These are phyloP conservation scores for Oldenlandia corymbosa DNA, from an alignment of 257 asterid species.

Conservation along the genomic window DNA sequence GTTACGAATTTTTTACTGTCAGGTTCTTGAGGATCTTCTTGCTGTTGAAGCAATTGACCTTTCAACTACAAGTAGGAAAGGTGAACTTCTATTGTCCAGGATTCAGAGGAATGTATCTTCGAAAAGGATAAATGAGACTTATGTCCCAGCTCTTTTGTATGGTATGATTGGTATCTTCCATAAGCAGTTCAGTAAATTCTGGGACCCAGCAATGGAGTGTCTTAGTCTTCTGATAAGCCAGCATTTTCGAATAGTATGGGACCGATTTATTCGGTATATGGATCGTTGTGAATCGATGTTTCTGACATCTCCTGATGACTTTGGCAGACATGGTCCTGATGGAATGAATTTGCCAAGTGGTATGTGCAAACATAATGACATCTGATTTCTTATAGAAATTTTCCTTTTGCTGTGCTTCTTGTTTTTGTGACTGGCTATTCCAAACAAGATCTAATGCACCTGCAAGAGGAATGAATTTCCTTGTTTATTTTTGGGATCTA, in stretches of 20 bases:
- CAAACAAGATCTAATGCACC: background rate
- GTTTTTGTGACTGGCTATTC: background rate
- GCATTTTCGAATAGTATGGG: constrained; percentile 57
- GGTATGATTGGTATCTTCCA: constrained; percentile 81
- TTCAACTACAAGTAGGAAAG: constrained; percentile 68
- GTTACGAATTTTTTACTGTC: constrained; percentile 24
- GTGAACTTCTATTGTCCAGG: constrained; percentile 51
- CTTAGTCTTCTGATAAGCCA: constrained; percentile 52
- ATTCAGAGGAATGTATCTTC: constrained; percentile 62
- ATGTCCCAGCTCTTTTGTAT: constrained; percentile 46
- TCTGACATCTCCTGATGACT: constrained; percentile 40
- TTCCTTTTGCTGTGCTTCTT: background rate
- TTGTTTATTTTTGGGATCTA: background rate
- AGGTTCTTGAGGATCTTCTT: constrained; percentile 72
- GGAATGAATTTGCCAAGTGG: constrained; percentile 36
- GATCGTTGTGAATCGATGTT: constrained; percentile 49
- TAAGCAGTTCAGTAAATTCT: constrained; percentile 57
- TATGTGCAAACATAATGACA: constrained; percentile 24
- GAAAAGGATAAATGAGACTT: constrained; percentile 47
- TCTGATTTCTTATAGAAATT: background rate
- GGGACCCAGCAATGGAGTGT: constrained; percentile 79
- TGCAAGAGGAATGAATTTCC: background rate
- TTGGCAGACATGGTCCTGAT: constrained; percentile 25
- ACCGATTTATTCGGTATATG: constrained; percentile 48
- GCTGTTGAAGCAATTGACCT: constrained; percentile 62